These are phyloP conservation scores for Camelina sativa DNA, from an alignment of 345 rosid genomes.

Conservation along the genomic window DNA sequence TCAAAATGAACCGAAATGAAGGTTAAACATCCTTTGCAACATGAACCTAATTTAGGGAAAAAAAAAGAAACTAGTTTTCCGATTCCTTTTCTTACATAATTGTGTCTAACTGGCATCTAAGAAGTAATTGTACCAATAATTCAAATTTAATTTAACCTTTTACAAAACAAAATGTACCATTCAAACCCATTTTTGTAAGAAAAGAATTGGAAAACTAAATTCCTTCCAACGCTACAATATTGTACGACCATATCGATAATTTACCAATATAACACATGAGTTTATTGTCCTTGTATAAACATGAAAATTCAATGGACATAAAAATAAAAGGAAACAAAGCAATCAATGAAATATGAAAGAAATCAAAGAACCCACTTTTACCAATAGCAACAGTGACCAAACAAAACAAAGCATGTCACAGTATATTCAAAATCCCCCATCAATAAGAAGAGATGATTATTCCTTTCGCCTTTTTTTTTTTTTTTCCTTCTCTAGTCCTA, in stretches of 20 bases:
- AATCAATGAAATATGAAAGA: neutral
- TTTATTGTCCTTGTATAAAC: neutral
- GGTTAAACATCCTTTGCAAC: no score
- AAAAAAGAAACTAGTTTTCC: no score
- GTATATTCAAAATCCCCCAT: constrained; percentile 10
- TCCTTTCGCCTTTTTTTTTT: constrained; percentile 8
- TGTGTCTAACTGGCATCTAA: no score
- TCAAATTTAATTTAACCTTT: no score
- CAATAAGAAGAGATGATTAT: constrained; percentile 34
- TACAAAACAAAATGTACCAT: no score
- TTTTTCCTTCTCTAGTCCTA: constrained; percentile 33
- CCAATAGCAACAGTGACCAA: constrained; percentile 14
- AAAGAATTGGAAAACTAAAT: neutral
- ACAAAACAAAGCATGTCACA: constrained; percentile 15
- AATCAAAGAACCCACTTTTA: neutral
- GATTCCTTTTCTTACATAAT: no score
- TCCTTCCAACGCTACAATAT: neutral
- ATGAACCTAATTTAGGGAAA: no score
- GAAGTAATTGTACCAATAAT: no score
- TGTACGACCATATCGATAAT: neutral
- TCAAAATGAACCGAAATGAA: no score
- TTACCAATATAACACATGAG: neutral
- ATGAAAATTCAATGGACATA: neutral
- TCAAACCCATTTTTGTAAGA: no score
- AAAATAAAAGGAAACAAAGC: neutral